Base-by-base conservation (phyloP, 176 grass and related monocot genomes). In the Raddia distichophylla region DNA sequence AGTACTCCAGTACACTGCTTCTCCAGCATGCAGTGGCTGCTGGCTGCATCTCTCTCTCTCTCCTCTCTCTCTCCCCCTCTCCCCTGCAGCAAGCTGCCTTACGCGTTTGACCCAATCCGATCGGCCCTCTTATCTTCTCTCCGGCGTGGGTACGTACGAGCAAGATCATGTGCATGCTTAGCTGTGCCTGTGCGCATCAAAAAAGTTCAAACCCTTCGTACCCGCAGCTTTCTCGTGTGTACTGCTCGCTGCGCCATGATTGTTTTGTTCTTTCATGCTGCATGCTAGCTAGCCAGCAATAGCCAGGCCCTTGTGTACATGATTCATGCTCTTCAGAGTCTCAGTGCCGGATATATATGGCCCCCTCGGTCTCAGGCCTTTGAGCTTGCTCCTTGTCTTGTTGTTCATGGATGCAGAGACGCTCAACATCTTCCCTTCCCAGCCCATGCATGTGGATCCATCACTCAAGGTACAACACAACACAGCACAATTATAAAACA, bases 401-500 rank as follows among this genome's bases (percentile, higher is more conserved):
- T 88, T 85, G 81, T 82, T 91, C 85, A 80, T 91, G 85, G 83
- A 84, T 99, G 96, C 96, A 99, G 96, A 99, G 85, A 99, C 96
- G 47, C 78, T 99, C 82, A 99, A 95, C 90, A 93, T 99, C 71
- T 93, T 99, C 87, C 96, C 96, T 86, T 95, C 96, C 78, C 91
- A 95, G 78, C 96, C 96, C 53, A 99, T 93, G 93, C 96, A 99
- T 80, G 88, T 88, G 69, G 89, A 84, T 58, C 89, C 93, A 49
- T 77, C 91, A 70, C 44, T 80, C 42, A 93, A 94, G 92, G 92
- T 94, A 90, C 35, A 27, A 2, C 4, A 40, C 37, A 5, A 40
- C 4, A 40, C 37, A 27, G 27, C 27, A 27, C 27, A 27, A 27
- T 27, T 27, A 27, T 27, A 27, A 27, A 27, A 27, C 27, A 27